Evolutionary conservation across 345 rosid species (phyloP).

Genomic region (Luvunga scandens): DNA sequence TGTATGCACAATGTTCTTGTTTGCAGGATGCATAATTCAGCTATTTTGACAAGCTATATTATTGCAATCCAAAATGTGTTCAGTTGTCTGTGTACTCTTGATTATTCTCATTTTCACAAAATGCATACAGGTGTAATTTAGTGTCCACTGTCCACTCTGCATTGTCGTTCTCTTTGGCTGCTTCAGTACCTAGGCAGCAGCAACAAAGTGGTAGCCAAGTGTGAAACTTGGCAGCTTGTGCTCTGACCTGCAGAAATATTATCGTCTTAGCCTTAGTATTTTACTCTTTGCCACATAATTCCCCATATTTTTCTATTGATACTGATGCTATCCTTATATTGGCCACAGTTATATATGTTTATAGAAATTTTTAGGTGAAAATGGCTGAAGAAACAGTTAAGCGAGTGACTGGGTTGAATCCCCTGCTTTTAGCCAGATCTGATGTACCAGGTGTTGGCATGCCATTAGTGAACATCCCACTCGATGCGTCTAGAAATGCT

Average conservation of each 20-base stretch:
- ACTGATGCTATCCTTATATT: constrained; percentile 6
- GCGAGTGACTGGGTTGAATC: constrained; percentile 81
- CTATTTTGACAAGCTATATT: background rate
- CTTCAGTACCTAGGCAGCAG: background rate
- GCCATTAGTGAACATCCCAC: constrained; percentile 36
- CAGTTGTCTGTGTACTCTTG: background rate
- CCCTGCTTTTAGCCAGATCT: constrained; percentile 56
- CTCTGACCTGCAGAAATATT: background rate
- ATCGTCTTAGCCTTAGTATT: background rate
- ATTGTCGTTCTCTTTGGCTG: background rate
- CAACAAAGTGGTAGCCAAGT: background rate
- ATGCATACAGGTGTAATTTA: background rate
- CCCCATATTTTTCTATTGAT: background rate
- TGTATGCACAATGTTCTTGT: background rate
- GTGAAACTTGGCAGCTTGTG: constrained; percentile 7
- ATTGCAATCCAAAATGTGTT: background rate
- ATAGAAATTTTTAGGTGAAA: constrained; percentile 64
- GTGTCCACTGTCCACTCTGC: background rate
- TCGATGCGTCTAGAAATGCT: constrained; percentile 27
- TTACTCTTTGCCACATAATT: background rate
- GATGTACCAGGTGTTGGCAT: constrained; percentile 39
- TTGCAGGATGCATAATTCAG: background rate
- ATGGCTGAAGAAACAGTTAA: constrained; percentile 99
- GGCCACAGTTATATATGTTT: constrained; percentile 11
- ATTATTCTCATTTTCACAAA: background rate